Percentiles rank a stretch among this genome's conserved stretches.
Evolutionary conservation across 805 yeast species (phyloP).

Genomic region (Starmerella gropengiesseri): DNA sequence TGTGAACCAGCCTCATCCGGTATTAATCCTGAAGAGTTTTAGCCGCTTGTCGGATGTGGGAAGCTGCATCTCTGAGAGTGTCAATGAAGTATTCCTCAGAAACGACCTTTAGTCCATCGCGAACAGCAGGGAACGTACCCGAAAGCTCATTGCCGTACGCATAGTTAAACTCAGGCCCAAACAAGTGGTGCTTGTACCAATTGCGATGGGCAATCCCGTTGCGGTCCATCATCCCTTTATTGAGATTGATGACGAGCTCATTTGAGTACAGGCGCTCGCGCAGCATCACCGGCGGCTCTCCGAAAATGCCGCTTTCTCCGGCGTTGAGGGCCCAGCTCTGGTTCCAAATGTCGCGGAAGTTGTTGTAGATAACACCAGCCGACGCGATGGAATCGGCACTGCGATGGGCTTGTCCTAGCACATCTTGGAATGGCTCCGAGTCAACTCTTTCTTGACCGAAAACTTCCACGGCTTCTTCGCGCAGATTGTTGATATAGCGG

Average conservation of each 20-base stretch:
- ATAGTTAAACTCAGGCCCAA: slow-evolving; percentile 56
- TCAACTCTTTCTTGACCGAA: slow-evolving; percentile 8
- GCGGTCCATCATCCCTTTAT: slow-evolving; percentile 40
- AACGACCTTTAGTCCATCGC: slow-evolving; percentile 49
- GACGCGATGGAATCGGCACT: slow-evolving; percentile 34
- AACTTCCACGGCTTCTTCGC: slow-evolving; percentile 29
- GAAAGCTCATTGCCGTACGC: slow-evolving; percentile 41
- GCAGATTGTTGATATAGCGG: slow-evolving; percentile 39
- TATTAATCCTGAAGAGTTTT: background rate
- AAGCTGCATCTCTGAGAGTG: slow-evolving; percentile 15
- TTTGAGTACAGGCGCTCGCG: slow-evolving; percentile 76
- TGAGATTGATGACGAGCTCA: slow-evolving; percentile 47
- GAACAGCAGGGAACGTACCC: slow-evolving; percentile 64
- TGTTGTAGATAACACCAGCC: slow-evolving; percentile 39
- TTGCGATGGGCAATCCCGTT: slow-evolving; percentile 40
- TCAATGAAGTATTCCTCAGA: slow-evolving; percentile 46
- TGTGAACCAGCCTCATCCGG: too few relatives aligned
- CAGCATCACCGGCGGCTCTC: slow-evolving; percentile 60
- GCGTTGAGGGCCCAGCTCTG: slow-evolving; percentile 32
- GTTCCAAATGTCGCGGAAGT: slow-evolving; percentile 56
- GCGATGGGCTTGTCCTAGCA: slow-evolving; percentile 25
- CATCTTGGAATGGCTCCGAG: slow-evolving; percentile 21
- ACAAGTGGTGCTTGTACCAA: slow-evolving; percentile 56
- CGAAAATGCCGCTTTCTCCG: slow-evolving; percentile 29
- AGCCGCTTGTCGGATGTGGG: slow-evolving; percentile 12